Conservation (phyloP, 805 yeast species). For the Nakazawaea ambrosiae region DNA sequence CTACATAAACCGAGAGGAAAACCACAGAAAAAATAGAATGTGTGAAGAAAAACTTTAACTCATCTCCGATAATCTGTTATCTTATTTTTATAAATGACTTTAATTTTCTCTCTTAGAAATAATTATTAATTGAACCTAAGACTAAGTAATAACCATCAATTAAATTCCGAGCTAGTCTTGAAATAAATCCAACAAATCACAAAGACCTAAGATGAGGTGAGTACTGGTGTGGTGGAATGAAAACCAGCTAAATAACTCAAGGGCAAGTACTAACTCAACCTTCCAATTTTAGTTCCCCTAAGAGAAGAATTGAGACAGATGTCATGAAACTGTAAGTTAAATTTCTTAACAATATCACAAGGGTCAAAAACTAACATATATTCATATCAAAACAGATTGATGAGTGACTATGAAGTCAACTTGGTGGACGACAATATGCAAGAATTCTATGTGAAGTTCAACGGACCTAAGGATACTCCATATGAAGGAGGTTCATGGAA, state of each 20-base stretch:
- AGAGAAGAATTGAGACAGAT: constrained; percentile 84
- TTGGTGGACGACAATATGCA: constrained; percentile 79
- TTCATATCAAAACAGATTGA: constrained; percentile 37
- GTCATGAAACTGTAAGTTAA: constrained; percentile 79
- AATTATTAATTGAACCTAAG: too few relatives aligned
- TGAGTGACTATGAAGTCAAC: constrained; percentile 88
- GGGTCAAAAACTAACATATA: neutral
- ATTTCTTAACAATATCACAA: neutral
- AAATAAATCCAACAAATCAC: too few relatives aligned
- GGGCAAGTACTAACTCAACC: neutral
- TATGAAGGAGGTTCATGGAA: constrained; percentile 89
- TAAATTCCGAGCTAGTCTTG: too few relatives aligned
- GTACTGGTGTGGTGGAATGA: too few relatives aligned
- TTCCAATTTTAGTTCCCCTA: constrained; percentile 53
- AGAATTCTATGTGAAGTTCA: constrained; percentile 78
- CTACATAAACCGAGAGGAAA: too few relatives aligned
- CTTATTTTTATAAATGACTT: too few relatives aligned
- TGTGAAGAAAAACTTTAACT: too few relatives aligned
- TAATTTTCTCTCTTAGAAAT: too few relatives aligned
- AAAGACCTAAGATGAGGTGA: constrained; percentile 6
- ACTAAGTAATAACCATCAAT: too few relatives aligned
- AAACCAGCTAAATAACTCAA: too few relatives aligned
- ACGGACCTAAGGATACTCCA: constrained; percentile 84
- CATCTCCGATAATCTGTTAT: too few relatives aligned
- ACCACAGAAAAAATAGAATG: too few relatives aligned